These are phyloP conservation scores for Hymenoscyphus infarciens DNA, from an alignment of 2,329 filamentous ascomycete genomes.

Conservation along the genomic window DNA sequence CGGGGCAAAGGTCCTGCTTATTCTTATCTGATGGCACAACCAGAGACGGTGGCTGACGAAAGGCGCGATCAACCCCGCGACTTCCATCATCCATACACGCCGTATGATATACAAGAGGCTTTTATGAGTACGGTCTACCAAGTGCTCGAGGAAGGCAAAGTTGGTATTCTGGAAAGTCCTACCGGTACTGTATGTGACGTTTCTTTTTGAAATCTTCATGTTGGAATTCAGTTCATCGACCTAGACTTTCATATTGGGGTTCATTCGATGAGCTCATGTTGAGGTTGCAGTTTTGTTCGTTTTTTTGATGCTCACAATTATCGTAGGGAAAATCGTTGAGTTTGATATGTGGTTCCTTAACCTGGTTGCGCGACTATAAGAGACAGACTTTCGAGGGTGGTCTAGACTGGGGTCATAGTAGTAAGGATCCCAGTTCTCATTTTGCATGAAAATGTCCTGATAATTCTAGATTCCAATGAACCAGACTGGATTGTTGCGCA, in stretches of 20 bases:
- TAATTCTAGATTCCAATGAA: slow-evolving; percentile 48
- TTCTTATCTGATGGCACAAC: background rate
- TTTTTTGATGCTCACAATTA: background rate
- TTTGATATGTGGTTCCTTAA: slow-evolving; percentile 67
- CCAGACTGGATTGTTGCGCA: slow-evolving; percentile 69
- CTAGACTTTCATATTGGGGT: background rate
- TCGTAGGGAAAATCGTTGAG: slow-evolving; percentile 65
- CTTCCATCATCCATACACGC: slow-evolving; percentile 68
- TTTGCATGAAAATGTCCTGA: slow-evolving; percentile 8
- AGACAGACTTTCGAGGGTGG: slow-evolving; percentile 37
- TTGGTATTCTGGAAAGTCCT: slow-evolving; percentile 71
- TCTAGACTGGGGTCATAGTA: slow-evolving; percentile 25
- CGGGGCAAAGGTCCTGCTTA: background rate
- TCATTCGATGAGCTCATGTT: background rate
- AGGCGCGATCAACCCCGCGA: slow-evolving; percentile 32
- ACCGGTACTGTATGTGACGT: slow-evolving; percentile 51
- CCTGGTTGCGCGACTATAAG: slow-evolving; percentile 69
- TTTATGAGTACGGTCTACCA: slow-evolving; percentile 69
- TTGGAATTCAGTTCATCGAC: background rate
- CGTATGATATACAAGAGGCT: slow-evolving; percentile 66
- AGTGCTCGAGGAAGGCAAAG: slow-evolving; percentile 61
- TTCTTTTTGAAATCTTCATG: background rate
- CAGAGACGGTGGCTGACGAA: background rate
- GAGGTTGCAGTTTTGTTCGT: background rate
- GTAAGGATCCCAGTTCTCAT: slow-evolving; percentile 7